Base-by-base conservation (phyloP, 768 basidiomycete species). In the Mycena vitilis region DNA sequence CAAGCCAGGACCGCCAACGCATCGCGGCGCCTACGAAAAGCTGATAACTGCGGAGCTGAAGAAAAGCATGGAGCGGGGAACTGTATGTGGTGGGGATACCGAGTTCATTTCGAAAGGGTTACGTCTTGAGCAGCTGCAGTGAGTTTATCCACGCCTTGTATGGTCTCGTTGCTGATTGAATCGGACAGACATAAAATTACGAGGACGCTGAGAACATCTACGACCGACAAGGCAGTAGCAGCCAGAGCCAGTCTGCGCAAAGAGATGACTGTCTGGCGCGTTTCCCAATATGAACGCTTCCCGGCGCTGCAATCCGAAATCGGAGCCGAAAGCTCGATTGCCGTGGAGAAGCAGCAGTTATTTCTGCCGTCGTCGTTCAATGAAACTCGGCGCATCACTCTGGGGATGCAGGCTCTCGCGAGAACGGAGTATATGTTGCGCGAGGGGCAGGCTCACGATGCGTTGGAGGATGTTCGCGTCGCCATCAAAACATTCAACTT, bases 401-500 rank as follows among this genome's bases (percentile, higher is more conserved):
- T 22, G 13, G 20, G 22, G 16, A 13, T 38, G 34, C 1, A 12
- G 30, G 18, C n/a, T 2, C 9, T 44, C 22, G 52, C 25, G 23
- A 5, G 22, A 34, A 12, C 38, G 13, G 63, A 65, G 22, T 51
- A 49, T 25, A 23, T 10, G 23, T 25, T 57, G 11, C 34, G 63
- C 1, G 63, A 57, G 36, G 55, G 55, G 22, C 47, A 56, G 45
- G 61, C 61, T 1, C 36, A 42, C 38, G 61, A 54, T 12, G 61
- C 61, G 13, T 36, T 62, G 5, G 51, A 7, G 38, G 61, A 62
- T 7, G n/a, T 53, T 4, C 40, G 61, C 2, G 4, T 11, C 13
- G 49, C 61, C 12, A 62, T 62, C 25, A 23, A 44, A 25, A 52
- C 51, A 7, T 38, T 62, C 51, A 62, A 62, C 51, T 47, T 25